Evolutionary conservation across 2,329 filamentous ascomycete species (phyloP).

Genomic region (Hypocreales sp.): DNA sequence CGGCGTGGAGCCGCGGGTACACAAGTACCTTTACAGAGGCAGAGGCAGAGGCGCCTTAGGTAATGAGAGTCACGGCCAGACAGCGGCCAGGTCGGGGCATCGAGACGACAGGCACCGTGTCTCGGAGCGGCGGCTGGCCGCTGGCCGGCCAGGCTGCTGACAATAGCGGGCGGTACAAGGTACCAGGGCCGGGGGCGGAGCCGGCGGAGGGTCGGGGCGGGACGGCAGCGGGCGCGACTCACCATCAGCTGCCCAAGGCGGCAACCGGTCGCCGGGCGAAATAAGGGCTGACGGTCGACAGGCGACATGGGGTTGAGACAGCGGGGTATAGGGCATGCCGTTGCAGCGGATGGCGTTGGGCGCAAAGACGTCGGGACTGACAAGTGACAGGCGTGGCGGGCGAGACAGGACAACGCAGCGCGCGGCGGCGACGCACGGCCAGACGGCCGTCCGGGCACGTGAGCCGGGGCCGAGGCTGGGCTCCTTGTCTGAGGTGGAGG

Average conservation of each 20-base stretch:
- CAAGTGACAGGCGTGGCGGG: not conserved
- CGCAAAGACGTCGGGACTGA: not conserved
- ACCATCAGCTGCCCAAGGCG: no score
- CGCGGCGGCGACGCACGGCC: slow-evolving; percentile 1
- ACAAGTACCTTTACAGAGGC: not conserved
- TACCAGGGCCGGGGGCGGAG: no score
- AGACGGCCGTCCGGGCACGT: no score
- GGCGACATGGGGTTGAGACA: not conserved
- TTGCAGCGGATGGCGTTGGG: not conserved
- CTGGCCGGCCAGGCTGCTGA: no score
- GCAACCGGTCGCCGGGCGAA: no score
- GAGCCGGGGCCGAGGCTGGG: slow-evolving; percentile 1
- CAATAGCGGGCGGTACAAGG: no score
- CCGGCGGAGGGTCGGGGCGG: no score
- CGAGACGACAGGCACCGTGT: no score
- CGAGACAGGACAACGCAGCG: not conserved
- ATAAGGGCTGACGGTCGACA: not conserved
- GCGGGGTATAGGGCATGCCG: not conserved
- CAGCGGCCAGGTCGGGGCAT: no score
- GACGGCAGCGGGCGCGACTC: not conserved
- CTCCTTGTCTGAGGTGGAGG: slow-evolving; percentile 1
- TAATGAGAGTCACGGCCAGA: no score
- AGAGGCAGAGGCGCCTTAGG: no score
- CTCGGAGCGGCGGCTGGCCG: no score
- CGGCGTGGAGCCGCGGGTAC: not conserved